These are phyloP conservation scores for Narthecium ossifragum DNA, from an alignment of 106 monocot species.

Conservation along the genomic window DNA sequence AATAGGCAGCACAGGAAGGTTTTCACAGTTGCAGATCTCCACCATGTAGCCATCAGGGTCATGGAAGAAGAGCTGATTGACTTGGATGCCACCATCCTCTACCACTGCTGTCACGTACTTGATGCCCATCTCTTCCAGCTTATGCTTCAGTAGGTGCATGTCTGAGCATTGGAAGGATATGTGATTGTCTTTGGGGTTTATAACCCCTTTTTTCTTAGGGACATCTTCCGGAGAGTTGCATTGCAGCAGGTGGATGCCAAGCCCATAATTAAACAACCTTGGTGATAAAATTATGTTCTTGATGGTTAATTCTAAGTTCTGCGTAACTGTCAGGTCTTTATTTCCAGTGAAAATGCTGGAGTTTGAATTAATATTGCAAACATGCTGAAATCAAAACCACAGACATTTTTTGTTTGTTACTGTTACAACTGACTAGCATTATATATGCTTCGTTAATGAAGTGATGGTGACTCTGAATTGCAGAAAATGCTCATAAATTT, in stretches of 20 bases:
- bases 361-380: too few species aligned
- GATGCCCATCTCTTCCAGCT: constrained; percentile 39
- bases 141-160: constrained; percentile 21
- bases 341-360: too few species aligned
- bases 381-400: too few species aligned
- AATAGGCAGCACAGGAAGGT: constrained; percentile 46
- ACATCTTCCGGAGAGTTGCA: constrained; percentile 5
- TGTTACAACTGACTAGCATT: too few species aligned
- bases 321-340: too few species aligned
- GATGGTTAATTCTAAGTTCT: too few species aligned
- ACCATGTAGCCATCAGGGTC: constrained; percentile 68
- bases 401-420: too few species aligned
- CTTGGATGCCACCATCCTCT: constrained; percentile 39
- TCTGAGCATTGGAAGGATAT: constrained; percentile 69
- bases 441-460: too few species aligned
- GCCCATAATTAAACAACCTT: constrained; percentile 63
- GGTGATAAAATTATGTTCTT: too few species aligned
- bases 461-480: too few species aligned
- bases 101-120: constrained; percentile 50
- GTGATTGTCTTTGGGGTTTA: constrained; percentile 60
- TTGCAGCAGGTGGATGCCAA: constrained; percentile 44
- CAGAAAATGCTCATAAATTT: too few species aligned
- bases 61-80: constrained; percentile 66
- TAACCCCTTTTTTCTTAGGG: constrained; percentile 20
- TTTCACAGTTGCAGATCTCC: constrained; percentile 64